phyloP scores from a whole-genome alignment of 495 filamentous ascomycete species.

The Monascus purpureus region DNA sequence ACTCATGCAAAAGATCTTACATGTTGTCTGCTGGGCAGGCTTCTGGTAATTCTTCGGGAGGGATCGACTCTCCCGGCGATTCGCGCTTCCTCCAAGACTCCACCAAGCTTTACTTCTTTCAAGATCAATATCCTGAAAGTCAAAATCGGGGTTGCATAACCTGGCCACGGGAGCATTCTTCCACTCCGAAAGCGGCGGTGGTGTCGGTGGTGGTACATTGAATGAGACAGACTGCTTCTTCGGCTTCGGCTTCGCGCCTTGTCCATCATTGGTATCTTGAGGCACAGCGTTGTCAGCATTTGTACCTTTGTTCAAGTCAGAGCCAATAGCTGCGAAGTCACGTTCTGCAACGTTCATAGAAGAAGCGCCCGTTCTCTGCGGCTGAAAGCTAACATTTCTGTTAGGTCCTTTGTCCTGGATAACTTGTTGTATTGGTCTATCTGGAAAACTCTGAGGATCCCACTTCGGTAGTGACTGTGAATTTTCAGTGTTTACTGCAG shows the following conservation, averaged over 20 bases:
- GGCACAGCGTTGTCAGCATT: conserved; percentile 1
- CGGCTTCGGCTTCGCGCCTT: conserved; percentile 17
- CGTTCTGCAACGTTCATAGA: not conserved
- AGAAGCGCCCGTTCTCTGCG: not conserved
- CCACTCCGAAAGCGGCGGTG: conserved; percentile 33
- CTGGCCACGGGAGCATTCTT: conserved; percentile 22
- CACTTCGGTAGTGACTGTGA: too few relatives aligned
- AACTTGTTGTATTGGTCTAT: not conserved
- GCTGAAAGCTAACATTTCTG: not conserved
- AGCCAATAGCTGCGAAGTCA: not conserved
- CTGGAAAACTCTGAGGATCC: too few relatives aligned
- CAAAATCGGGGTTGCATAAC: conserved; percentile 23
- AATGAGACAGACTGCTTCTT: conserved; percentile 33
- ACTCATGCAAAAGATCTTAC: conserved; percentile 10
- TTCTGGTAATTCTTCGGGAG: conserved; percentile 27
- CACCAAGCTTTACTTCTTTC: conserved; percentile 33
- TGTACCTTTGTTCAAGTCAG: not conserved
- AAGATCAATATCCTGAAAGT: conserved; percentile 27
- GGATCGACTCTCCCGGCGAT: conserved; percentile 29
- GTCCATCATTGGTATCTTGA: conserved; percentile 9
- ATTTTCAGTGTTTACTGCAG: too few relatives aligned
- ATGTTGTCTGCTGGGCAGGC: conserved; percentile 20
- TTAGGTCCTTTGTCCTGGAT: not conserved
- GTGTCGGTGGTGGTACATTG: conserved; percentile 33
- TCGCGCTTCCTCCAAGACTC: conserved; percentile 19